These are phyloP conservation scores for Trichoderma asperellum DNA, from an alignment of 2,329 filamentous ascomycete species.

Conservation along the genomic window DNA sequence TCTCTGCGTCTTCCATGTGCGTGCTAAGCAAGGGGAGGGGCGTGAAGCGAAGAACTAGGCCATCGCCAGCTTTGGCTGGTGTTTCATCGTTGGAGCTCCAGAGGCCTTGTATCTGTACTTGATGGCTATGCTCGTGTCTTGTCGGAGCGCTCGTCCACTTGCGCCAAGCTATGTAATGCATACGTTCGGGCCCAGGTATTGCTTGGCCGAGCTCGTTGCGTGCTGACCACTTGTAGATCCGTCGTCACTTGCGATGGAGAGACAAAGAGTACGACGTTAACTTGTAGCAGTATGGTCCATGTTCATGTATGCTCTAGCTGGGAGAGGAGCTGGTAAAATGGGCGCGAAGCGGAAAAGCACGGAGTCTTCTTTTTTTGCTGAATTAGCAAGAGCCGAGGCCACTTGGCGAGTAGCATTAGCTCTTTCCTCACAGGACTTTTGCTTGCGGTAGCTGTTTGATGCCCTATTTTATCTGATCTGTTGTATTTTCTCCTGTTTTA, in stretches of 20 bases:
- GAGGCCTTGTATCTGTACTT: slow-evolving; percentile 12
- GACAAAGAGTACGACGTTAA: not conserved
- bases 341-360: not conserved
- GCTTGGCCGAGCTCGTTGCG: not conserved
- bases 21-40: not conserved
- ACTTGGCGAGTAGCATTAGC: not conserved
- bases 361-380: not conserved
- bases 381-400: not conserved
- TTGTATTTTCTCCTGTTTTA: not conserved
- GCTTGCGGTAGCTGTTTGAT: not conserved
- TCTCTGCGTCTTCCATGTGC: not conserved
- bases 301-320: not conserved
- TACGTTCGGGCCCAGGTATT: too few species aligned
- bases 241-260: not conserved
- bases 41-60: not conserved
- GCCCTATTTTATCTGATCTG: not conserved
- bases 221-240: slow-evolving; percentile 11
- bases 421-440: not conserved
- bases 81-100: not conserved
- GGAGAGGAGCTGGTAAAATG: not conserved
- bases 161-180: not conserved
- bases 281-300: not conserved
- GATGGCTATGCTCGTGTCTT: not conserved
- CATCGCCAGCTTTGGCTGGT: not conserved
- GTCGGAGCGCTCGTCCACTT: not conserved